Evolutionary conservation across 2,329 filamentous ascomycete species (phyloP).

Genomic region (Zymoseptoria pseudotritici): DNA sequence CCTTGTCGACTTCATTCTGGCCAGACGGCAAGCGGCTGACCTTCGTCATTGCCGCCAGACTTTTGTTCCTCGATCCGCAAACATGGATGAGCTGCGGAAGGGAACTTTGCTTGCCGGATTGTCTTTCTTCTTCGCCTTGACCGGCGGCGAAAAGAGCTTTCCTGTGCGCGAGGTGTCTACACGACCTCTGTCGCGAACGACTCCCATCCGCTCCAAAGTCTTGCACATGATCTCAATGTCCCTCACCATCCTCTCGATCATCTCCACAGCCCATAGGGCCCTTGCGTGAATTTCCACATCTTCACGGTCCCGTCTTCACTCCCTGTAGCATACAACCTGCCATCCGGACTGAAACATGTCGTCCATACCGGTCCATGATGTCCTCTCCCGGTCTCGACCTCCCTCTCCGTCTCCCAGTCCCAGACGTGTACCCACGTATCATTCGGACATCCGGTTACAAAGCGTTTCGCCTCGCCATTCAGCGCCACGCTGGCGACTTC

Average conservation of each 20-base stretch:
- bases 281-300: slow-evolving; percentile 64
- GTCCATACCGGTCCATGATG: slow-evolving; percentile 98
- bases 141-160: too few relatives aligned
- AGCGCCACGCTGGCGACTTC: slow-evolving; percentile 87
- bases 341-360: slow-evolving; percentile 86
- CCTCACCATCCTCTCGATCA: slow-evolving; percentile 24
- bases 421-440: slow-evolving; percentile 98
- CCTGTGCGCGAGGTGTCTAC: too few relatives aligned
- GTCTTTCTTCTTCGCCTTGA: too few relatives aligned
- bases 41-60: too few relatives aligned
- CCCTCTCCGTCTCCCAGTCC: slow-evolving; percentile 73
- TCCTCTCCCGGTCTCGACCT: slow-evolving; percentile 89
- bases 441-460: slow-evolving; percentile 82
- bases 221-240: neutral
- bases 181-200: neutral
- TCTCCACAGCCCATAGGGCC: slow-evolving; percentile 59
- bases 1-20: too few relatives aligned
- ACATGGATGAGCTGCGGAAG: too few relatives aligned
- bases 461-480: slow-evolving; percentile 70
- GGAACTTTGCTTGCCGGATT: too few relatives aligned
- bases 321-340: slow-evolving; percentile 90
- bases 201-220: neutral
- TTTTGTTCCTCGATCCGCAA: too few relatives aligned
- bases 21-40: too few relatives aligned
- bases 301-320: slow-evolving; percentile 98